Percentiles rank a stretch among this genome's conserved stretches.
These are phyloP conservation scores for Russula ochroleuca DNA, from an alignment of 768 basidiomycete species.

Conservation along the genomic window DNA sequence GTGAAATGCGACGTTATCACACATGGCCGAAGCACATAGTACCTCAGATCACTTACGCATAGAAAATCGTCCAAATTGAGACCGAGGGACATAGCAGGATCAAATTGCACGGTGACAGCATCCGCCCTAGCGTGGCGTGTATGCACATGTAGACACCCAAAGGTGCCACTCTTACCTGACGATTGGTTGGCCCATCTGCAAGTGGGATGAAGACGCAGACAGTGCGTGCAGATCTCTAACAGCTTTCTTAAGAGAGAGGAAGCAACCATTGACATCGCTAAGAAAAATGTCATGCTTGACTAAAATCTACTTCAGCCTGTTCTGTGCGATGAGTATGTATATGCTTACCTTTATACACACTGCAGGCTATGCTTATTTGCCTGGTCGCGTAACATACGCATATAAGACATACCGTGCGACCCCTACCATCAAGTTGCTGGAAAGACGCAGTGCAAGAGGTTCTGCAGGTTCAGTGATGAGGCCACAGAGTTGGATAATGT, in stretches of 20 bases:
- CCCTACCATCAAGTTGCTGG: conserved; percentile 86
- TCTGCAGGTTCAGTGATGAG: conserved; percentile 80
- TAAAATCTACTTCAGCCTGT: conserved; percentile 32
- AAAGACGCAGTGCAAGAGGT: conserved; percentile 80
- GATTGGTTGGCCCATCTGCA: conserved; percentile 68
- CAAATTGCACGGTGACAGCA: conserved; percentile 33
- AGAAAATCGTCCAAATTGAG: conserved; percentile 31
- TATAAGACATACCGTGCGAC: conserved; percentile 64
- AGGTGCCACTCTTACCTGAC: conserved; percentile 46
- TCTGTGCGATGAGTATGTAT: not conserved
- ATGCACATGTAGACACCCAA: conserved; percentile 3
- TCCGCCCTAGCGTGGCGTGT: conserved; percentile 32
- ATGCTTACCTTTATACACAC: conserved; percentile 47
- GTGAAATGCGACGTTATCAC: not conserved
- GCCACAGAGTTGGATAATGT: conserved; percentile 75
- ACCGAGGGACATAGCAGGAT: conserved; percentile 29
- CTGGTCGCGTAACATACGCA: not conserved
- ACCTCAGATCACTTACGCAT: conserved; percentile 18
- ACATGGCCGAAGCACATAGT: not conserved
- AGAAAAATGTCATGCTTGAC: conserved; percentile 84
- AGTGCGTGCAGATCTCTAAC: conserved; percentile 58
- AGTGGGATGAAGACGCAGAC: conserved; percentile 44
- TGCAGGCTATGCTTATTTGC: conserved; percentile 21
- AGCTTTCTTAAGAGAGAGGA: conserved; percentile 71
- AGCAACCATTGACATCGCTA: conserved; percentile 75